These are phyloP conservation scores for Ophiostoma perfectum DNA, from an alignment of 2,329 filamentous ascomycete species.

Conservation along the genomic window DNA sequence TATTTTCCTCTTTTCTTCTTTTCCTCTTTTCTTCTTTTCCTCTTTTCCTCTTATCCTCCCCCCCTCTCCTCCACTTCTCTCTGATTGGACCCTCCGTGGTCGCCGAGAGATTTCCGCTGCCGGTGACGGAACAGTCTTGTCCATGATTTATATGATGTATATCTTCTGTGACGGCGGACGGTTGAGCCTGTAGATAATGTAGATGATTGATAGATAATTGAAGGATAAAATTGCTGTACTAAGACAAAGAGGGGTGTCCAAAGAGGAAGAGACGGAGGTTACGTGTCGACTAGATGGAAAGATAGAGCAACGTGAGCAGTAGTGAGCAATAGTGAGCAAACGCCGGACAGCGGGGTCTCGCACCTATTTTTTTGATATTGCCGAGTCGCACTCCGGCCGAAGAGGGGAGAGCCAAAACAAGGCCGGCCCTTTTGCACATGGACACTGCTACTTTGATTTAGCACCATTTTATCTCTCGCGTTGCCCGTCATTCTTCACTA, in stretches of 20 bases:
- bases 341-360: slow-evolving; percentile 3
- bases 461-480: too few relatives aligned
- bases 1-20: neutral
- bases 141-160: too few relatives aligned
- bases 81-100: neutral
- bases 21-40: neutral
- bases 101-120: slow-evolving; percentile 4
- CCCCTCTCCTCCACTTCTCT: neutral
- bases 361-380: neutral
- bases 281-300: neutral
- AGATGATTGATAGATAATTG: too few relatives aligned
- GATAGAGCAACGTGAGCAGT: neutral
- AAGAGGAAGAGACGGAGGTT: neutral
- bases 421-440: too few relatives aligned
- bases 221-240: too few relatives aligned
- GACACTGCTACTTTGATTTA: too few relatives aligned
- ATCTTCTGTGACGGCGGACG: too few relatives aligned
- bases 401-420: neutral
- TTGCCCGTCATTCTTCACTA: neutral
- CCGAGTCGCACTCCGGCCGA: slow-evolving; percentile 8
- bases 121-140: neutral
- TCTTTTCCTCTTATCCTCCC: neutral
- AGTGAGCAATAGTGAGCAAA: neutral
- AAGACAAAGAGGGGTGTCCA: neutral
- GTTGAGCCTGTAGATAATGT: too few relatives aligned